Evolutionary conservation across 352 stramenopile species (phyloP), one percentile per base, ranked within the genome.

Genomic region (Phytophthora tentaculata): DNA sequence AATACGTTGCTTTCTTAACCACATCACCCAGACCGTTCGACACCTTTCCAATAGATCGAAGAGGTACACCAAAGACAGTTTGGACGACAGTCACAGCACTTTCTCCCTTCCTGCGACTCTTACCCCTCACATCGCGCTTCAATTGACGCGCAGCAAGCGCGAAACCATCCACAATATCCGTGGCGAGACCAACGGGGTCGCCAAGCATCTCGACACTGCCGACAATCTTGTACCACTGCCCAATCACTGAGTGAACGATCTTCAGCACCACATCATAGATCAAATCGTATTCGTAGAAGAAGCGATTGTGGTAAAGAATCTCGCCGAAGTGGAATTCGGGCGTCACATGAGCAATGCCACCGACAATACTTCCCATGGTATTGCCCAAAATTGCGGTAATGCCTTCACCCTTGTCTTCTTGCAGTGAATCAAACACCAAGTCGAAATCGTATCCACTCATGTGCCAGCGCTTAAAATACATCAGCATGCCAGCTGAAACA

Each of bases 161-260:
- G 67, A 96, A 95, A 12, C 89, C 89, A 62, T 96, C 86, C 9
- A 92, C 84, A 79, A 95, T 92, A 73, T 96, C 89, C 0, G 84
- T 93, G 9, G 88, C 83, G 16, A 96, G 81, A 0, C 89, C 89
- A 28, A 96, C 80, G 7, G 89, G 89, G 63, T 96, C 89, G 16
- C 89, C 89, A 13, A 96, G 68, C 63, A 96, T 70, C 65, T 96
- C 89, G 2, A 96, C 84, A 61, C 84, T 94, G 35, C 89, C 89
- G 20, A 96, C 89, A 24, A 96, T 92, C 64, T 94, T 95, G 73
- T 96, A 96, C 89, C 89, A 96, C 64, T 96, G 89, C 0, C 86
- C 76, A 23, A 96, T 65, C 9, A 95, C 85, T 5, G 78, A 84
- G 56, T 85, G 73, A 14, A 95, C 84, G 55, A 94, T 88, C 58